Evolutionary conservation across 176 grass and related monocot species (phyloP).

Genomic region (Saccharum officinarum): DNA sequence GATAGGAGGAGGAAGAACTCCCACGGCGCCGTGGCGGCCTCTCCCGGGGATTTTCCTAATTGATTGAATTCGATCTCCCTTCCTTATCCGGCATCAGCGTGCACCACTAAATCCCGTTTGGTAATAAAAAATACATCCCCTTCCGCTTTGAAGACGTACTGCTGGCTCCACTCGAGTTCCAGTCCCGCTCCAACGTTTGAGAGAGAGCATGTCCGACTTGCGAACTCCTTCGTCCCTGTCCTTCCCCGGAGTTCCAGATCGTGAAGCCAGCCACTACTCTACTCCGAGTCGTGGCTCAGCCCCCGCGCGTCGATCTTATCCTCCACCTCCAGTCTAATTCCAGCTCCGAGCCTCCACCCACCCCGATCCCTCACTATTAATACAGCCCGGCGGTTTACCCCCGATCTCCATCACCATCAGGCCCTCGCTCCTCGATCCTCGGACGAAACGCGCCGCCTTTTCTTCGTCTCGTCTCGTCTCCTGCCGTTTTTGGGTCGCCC

Average conservation of each 20-base stretch:
- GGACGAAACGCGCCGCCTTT: slow-evolving; percentile 18
- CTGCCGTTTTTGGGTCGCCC: slow-evolving; percentile 30
- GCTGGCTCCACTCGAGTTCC: not conserved
- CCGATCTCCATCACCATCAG: slow-evolving; percentile 8
- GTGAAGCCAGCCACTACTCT: not conserved
- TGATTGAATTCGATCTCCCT: not conserved
- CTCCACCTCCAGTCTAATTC: not conserved
- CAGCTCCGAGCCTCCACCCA: slow-evolving; percentile 19
- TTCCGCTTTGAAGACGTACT: not conserved
- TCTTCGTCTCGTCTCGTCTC: not conserved
- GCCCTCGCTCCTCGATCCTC: slow-evolving; percentile 14
- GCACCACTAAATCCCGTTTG: not conserved
- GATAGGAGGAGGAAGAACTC: not conserved
- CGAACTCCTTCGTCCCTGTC: not conserved
- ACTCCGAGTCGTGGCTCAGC: not conserved
- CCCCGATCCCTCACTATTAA: slow-evolving; percentile 39
- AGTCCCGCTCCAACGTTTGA: not conserved
- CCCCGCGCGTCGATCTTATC: slow-evolving; percentile 36
- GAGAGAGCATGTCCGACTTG: not conserved
- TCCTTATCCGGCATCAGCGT: not conserved
- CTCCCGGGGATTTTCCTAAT: not conserved
- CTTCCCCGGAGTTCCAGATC: slow-evolving; percentile 4
- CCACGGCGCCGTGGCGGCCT: not conserved
- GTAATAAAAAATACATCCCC: not conserved
- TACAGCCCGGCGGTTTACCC: not conserved